These are phyloP conservation scores for Rhizophora mangle DNA, from an alignment of 345 rosid genomes.

Conservation along the genomic window DNA sequence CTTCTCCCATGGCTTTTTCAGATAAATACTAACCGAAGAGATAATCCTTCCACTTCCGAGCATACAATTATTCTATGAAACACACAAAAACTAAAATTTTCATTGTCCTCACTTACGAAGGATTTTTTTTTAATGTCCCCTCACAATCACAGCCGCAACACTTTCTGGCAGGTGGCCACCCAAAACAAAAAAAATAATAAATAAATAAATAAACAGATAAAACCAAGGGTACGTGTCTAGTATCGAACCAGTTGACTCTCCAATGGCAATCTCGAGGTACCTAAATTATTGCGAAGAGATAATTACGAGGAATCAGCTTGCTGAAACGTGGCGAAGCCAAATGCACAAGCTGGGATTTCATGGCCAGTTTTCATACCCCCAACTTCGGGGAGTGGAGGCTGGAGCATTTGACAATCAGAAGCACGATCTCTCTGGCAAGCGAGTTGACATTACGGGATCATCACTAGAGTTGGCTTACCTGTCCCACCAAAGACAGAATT, in stretches of 20 bases:
- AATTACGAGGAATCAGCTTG: background rate
- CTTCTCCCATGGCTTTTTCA: too few relatives aligned
- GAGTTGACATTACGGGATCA: background rate
- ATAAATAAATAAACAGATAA: too few relatives aligned
- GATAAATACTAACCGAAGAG: too few relatives aligned
- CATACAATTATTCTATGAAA: too few relatives aligned
- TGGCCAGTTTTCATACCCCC: too few relatives aligned
- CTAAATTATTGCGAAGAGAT: background rate
- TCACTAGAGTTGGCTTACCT: background rate
- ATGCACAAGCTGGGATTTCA: background rate
- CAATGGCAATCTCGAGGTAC: constrained; percentile 4
- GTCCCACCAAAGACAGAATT: background rate
- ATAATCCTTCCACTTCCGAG: too few relatives aligned
- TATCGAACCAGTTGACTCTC: constrained; percentile 4
- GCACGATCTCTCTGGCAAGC: background rate
- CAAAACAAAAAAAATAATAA: background rate
- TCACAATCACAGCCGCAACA: background rate
- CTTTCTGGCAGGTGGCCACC: background rate
- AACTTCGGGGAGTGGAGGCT: too few relatives aligned
- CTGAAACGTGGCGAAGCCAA: constrained; percentile 6
- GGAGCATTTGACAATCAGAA: too few relatives aligned
- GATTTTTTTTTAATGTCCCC: background rate
- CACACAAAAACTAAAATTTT: too few relatives aligned
- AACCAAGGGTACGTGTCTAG: background rate
- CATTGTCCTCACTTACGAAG: too few relatives aligned